Percentiles rank a stretch among this genome's conserved stretches.
Evolutionary conservation across 495 filamentous ascomycete species (phyloP).

Genomic region (Penicillium coprophilum): DNA sequence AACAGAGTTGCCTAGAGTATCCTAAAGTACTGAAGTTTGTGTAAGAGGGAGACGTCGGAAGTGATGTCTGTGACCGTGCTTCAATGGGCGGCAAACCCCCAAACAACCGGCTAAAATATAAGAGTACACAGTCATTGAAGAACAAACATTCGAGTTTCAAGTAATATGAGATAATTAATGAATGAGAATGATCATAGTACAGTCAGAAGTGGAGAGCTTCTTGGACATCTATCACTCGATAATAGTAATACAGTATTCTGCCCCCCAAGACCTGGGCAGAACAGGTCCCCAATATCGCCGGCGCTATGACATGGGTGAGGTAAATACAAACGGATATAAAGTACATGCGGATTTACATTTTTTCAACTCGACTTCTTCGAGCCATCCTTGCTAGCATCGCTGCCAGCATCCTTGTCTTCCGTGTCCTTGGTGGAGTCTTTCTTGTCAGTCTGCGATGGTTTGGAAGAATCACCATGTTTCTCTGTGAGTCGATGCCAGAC

Average conservation of each 20-base stretch:
- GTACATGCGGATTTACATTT: slow-evolving; percentile 29
- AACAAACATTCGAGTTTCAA: not conserved
- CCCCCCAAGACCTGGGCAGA: slow-evolving; percentile 19
- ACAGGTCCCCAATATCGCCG: slow-evolving; percentile 40
- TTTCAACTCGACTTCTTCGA: slow-evolving; percentile 55
- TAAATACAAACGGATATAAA: slow-evolving; percentile 36
- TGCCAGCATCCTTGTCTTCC: slow-evolving; percentile 25
- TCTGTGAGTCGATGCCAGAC: slow-evolving; percentile 87
- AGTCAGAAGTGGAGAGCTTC: slow-evolving; percentile 29
- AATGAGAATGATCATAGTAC: not conserved
- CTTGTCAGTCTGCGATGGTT: slow-evolving; percentile 28
- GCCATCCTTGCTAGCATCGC: slow-evolving; percentile 42
- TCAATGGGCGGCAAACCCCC: slow-evolving; percentile 23
- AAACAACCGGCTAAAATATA: slow-evolving; percentile 2
- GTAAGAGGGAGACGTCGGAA: slow-evolving; percentile 18
- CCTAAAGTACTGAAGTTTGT: slow-evolving; percentile 5
- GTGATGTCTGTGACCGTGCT: slow-evolving; percentile 22
- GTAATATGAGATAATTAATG: not conserved
- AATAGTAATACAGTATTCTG: slow-evolving; percentile 31
- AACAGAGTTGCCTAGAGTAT: slow-evolving; percentile 6
- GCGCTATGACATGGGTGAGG: slow-evolving; percentile 46
- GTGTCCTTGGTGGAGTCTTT: slow-evolving; percentile 24
- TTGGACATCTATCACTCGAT: slow-evolving; percentile 21
- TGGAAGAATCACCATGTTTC: slow-evolving; percentile 55
- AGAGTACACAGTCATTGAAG: not conserved